These are phyloP conservation scores for Phanerochaete sordida DNA, from an alignment of 768 basidiomycete species.

Conservation along the genomic window DNA sequence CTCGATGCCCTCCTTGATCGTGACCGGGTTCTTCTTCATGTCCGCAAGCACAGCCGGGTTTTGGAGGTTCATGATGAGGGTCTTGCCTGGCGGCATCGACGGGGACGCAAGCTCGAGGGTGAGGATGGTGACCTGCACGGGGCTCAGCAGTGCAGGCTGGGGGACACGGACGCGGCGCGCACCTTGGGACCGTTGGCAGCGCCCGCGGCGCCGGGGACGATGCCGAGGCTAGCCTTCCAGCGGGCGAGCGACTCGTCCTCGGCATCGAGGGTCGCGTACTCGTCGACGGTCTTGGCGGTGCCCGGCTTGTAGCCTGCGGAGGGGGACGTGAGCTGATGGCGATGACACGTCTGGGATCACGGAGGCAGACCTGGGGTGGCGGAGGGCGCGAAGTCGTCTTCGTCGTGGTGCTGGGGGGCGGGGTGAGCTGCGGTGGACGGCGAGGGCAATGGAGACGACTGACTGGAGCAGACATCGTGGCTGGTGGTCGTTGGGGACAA, in stretches of 20 bases:
- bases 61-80: conserved; percentile 64
- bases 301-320: conserved; percentile 68
- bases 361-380: conserved; percentile 56
- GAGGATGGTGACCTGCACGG: conserved; percentile 59
- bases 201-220: conserved; percentile 50
- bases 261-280: conserved; percentile 83
- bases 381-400: conserved; percentile 66
- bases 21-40: conserved; percentile 74
- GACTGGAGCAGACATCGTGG: conserved; percentile 47
- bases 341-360: not conserved
- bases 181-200: conserved; percentile 66
- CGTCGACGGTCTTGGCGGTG: conserved; percentile 69
- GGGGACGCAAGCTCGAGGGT: conserved; percentile 79
- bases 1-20: conserved; percentile 82
- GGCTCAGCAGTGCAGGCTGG: not conserved
- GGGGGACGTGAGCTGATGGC: not conserved
- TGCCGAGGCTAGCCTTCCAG: conserved; percentile 94
- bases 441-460: conserved; percentile 20
- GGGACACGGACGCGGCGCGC: not conserved
- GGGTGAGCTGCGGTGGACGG: not conserved
- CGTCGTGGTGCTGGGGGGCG: conserved; percentile 49
- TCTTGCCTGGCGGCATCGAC: conserved; percentile 56
- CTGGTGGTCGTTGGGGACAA: conserved; percentile 16
- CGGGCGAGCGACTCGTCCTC: conserved; percentile 90
- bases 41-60: conserved; percentile 42